Evolutionary conservation across 805 yeast species (phyloP), one percentile per base, ranked within the genome.

Genomic region (Lipomyces spencermartinsiae): DNA sequence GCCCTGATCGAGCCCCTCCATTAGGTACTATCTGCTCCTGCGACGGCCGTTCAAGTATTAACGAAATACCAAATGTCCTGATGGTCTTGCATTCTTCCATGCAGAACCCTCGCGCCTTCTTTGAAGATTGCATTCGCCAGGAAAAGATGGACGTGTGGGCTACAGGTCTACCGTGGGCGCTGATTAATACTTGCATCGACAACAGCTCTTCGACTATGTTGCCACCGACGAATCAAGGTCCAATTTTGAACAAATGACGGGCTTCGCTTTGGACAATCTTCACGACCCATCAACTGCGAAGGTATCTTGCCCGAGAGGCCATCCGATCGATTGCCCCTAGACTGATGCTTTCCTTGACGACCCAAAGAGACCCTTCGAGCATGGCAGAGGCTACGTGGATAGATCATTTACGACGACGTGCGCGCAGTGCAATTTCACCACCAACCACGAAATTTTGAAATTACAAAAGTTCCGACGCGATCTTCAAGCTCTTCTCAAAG

Each of bases 1-100:
- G 56, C n/a, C 33, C n/a, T 53, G 56, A 53, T 25, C 56, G 56
- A 1, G 56, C 56, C 7, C 56, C 56, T 53, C 56, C 56, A 22
- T 53, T 53, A 53, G 56, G 56, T 53, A 53, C 34, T 22, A 22
- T 49, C 54, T 19, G 14, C 16, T 49, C 54, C 54, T 1, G 16
- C 8, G 12, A 49, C 34, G 56, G n/a, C 35, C n/a, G 8, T 53
- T 53, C 34, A 10, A 53, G n/a, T 53, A 25, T 4, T 53, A 53
- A 53, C 56, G 33, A 25, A 9, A 25, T 53, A 2, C n/a, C 56
- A 53, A 73, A 71, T 57, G 70, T 71, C 12, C 68, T 71, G 35
- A 71, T 71, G 74, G 70, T 71, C 19, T 71, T 71, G 71, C 74
- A 71, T 61, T 58, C 74, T 4, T 70, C 58, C 55, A 62, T 70